phyloP scores from a whole-genome alignment of 2,329 filamentous ascomycete species.

The Ilyonectria sp. region DNA sequence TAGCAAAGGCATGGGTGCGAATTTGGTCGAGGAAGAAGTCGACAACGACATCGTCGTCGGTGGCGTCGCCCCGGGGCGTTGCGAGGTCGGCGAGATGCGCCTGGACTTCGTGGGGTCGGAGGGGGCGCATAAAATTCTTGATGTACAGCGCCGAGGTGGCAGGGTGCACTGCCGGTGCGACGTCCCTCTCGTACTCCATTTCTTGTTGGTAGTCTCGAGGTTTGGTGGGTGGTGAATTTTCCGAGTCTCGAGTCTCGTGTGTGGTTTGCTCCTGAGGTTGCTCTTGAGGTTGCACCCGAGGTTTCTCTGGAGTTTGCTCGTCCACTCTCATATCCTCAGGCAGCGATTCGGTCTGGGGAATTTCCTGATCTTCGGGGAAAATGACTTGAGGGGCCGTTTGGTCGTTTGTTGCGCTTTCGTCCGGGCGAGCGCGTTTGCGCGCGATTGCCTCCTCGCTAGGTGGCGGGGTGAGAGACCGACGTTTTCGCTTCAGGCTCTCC shows the following conservation, averaged over 20 bases:
- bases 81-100: constrained; percentile 80
- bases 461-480: constrained; percentile 74
- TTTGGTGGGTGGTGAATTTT: constrained; percentile 14
- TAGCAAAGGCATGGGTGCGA: constrained; percentile 88
- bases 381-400: constrained; percentile 22
- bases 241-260: constrained; percentile 4
- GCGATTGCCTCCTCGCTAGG: constrained; percentile 67
- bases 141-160: constrained; percentile 89
- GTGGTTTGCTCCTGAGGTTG: constrained; percentile 15
- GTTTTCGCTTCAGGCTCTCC: constrained; percentile 74
- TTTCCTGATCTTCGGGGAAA: constrained; percentile 33
- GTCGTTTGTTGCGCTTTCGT: constrained; percentile 40
- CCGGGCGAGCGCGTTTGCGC: constrained; percentile 69
- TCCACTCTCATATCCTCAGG: constrained; percentile 34
- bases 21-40: constrained; percentile 87
- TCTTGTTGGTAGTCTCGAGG: constrained; percentile 39
- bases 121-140: constrained; percentile 88
- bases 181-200: constrained; percentile 54
- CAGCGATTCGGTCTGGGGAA: constrained; percentile 26
- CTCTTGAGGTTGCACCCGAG: constrained; percentile 7
- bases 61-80: constrained; percentile 66
- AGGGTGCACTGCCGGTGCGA: constrained; percentile 75
- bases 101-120: constrained; percentile 78
- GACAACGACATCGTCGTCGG: constrained; percentile 69
- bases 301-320: constrained; percentile 24